Evolutionary conservation across 768 basidiomycete species (phyloP).

Genomic region (Pilatotrama ljubarskyi): DNA sequence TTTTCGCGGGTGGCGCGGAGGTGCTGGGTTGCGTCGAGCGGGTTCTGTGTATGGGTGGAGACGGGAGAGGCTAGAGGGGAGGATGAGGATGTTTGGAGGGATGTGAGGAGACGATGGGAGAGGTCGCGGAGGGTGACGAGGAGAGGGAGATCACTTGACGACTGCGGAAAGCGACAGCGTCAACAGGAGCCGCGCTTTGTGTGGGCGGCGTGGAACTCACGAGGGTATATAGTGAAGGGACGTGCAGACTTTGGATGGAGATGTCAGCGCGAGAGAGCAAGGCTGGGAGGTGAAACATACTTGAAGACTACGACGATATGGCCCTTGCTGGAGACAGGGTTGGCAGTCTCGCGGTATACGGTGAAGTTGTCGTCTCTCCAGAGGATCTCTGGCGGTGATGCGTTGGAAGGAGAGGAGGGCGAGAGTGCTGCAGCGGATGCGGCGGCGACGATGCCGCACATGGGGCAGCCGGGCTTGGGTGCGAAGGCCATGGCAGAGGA

Average conservation of each 20-base stretch:
- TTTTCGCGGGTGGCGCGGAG: conserved; percentile 16
- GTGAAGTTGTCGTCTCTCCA: conserved; percentile 82
- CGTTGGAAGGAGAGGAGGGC: conserved; percentile 43
- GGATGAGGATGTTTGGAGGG: conserved; percentile 37
- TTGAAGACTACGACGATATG: conserved; percentile 78
- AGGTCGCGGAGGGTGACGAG: conserved; percentile 63
- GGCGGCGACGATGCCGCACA: conserved; percentile 70
- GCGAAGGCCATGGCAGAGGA: conserved; percentile 48
- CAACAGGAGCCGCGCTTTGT: not conserved
- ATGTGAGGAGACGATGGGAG: conserved; percentile 54
- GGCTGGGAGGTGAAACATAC: conserved; percentile 41
- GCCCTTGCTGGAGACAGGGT: conserved; percentile 72
- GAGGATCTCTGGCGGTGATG: conserved; percentile 59
- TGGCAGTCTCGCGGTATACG: conserved; percentile 64
- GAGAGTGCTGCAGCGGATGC: conserved; percentile 48
- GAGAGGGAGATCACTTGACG: conserved; percentile 73
- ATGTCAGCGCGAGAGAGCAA: conserved; percentile 9
- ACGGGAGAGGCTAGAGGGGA: conserved; percentile 29
- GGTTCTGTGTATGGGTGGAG: conserved; percentile 17
- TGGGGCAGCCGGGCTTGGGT: conserved; percentile 69
- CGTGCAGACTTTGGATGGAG: conserved; percentile 61
- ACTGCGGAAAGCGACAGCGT: conserved; percentile 40
- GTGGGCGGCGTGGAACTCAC: not conserved
- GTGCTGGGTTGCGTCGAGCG: conserved; percentile 14
- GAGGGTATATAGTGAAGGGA: conserved; percentile 74